phyloP scores from a whole-genome alignment of 2,329 filamentous ascomycete genomes.

The Ophiostoma fasciatum region DNA sequence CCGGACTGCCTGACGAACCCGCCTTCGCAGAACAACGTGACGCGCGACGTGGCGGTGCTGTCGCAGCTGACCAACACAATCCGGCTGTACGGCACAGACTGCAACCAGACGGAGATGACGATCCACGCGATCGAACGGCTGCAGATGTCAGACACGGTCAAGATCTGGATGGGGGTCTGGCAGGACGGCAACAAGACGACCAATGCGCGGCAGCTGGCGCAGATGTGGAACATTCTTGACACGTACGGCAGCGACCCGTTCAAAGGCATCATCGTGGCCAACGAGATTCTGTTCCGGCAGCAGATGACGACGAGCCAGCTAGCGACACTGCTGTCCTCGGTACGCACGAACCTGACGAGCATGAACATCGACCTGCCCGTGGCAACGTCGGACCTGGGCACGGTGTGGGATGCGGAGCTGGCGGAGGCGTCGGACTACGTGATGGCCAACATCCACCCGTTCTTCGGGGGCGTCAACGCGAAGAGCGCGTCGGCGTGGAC shows the following conservation, averaged over 20 bases:
- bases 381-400: conserved; percentile 76
- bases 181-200: conserved; percentile 73
- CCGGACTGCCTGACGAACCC: conserved; percentile 64
- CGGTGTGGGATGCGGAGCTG: conserved; percentile 65
- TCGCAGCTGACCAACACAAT: conserved; percentile 81
- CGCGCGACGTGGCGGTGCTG: conserved; percentile 76
- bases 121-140: conserved; percentile 67
- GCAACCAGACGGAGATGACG: conserved; percentile 93
- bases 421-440: conserved; percentile 64
- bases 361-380: conserved; percentile 58
- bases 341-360: conserved; percentile 56
- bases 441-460: conserved; percentile 95
- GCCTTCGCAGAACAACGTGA: conserved; percentile 87
- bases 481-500: conserved; percentile 65
- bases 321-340: conserved; percentile 46
- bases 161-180: conserved; percentile 92
- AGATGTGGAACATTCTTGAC: conserved; percentile 76
- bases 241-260: conserved; percentile 54
- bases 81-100: conserved; percentile 87
- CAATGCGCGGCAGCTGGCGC: conserved; percentile 63
- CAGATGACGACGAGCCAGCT: conserved; percentile 54
- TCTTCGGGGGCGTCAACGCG: conserved; percentile 69
- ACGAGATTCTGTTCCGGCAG: conserved; percentile 65
- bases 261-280: conserved; percentile 67
- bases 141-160: conserved; percentile 55